phyloP scores from a whole-genome alignment of 768 basidiomycete genomes.

The Steccherinum ochraceum region DNA sequence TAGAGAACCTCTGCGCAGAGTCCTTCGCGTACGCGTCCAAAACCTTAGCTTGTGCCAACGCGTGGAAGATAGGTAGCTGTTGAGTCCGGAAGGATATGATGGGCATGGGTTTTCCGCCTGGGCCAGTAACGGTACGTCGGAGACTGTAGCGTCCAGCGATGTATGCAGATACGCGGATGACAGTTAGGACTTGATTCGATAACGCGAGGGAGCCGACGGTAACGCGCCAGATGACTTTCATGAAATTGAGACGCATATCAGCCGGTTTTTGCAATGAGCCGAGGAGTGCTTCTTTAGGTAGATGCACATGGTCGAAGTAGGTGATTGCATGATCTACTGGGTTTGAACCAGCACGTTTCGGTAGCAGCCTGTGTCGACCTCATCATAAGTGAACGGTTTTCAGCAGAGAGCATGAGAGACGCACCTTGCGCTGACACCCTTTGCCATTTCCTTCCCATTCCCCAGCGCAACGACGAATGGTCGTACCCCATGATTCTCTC shows the following conservation, averaged over 20 bases:
- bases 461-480: constrained; percentile 35
- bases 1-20: constrained; percentile 13
- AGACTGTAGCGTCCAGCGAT: constrained; percentile 27
- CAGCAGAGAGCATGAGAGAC: background rate
- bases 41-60: constrained; percentile 30
- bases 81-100: constrained; percentile 38
- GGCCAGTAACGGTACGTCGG: constrained; percentile 24
- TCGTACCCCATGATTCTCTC: constrained; percentile 29
- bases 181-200: constrained; percentile 18
- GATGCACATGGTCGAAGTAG: constrained; percentile 28
- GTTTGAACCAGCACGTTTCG: constrained; percentile 9
- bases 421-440: constrained; percentile 24
- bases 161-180: constrained; percentile 17
- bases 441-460: constrained; percentile 31
- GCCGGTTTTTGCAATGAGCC: constrained; percentile 13
- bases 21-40: constrained; percentile 37
- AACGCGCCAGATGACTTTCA: constrained; percentile 24
- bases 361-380: constrained; percentile 7
- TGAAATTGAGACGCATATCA: constrained; percentile 18
- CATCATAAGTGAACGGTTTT: background rate
- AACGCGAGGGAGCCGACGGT: constrained; percentile 29
- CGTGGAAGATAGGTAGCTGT: constrained; percentile 30
- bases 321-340: constrained; percentile 28
- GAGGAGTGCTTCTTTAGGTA: constrained; percentile 29
- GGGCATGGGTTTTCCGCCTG: constrained; percentile 13